A percentile compares a stretch with the other conserved stretches of the same genome.
These are phyloP conservation scores for Candida silvatica DNA, from an alignment of 805 yeast genomes.

Conservation along the genomic window DNA sequence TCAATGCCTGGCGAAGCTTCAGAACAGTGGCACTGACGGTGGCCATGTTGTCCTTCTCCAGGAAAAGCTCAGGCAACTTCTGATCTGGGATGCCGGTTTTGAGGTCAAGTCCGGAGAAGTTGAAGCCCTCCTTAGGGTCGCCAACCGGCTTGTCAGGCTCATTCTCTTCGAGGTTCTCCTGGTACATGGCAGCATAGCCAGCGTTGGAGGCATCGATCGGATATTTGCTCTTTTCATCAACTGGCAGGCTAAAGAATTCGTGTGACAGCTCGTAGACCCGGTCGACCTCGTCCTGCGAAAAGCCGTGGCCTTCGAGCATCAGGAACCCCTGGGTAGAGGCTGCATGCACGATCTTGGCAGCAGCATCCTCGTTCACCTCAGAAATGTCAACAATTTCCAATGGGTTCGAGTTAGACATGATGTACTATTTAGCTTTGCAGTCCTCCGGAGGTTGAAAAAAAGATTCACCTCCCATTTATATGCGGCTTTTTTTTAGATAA, in stretches of 20 bases:
- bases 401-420: too few species aligned
- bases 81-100: constrained; percentile 33
- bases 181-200: constrained; percentile 29
- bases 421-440: too few species aligned
- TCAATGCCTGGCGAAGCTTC: constrained; percentile 43
- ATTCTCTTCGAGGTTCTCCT: constrained; percentile 32
- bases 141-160: constrained; percentile 28
- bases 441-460: too few species aligned
- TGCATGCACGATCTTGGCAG: constrained; percentile 32
- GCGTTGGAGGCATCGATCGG: constrained; percentile 46
- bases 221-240: constrained; percentile 39
- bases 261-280: constrained; percentile 16
- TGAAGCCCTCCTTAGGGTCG: constrained; percentile 50
- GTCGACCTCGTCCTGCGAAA: constrained; percentile 33
- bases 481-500: too few species aligned
- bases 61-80: constrained; percentile 46
- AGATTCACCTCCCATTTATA: too few species aligned
- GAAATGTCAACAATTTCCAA: constrained; percentile 38
- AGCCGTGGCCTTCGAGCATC: constrained; percentile 45
- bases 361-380: constrained; percentile 22
- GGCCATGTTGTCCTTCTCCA: constrained; percentile 30
- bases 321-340: constrained; percentile 43
- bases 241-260: constrained; percentile 29
- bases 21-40: constrained; percentile 29
- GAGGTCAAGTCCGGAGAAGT: constrained; percentile 49